Percentiles rank a stretch among this genome's conserved stretches.
These are phyloP conservation scores for Xylona heveae DNA, from an alignment of 495 filamentous ascomycete genomes.

Conservation along the genomic window DNA sequence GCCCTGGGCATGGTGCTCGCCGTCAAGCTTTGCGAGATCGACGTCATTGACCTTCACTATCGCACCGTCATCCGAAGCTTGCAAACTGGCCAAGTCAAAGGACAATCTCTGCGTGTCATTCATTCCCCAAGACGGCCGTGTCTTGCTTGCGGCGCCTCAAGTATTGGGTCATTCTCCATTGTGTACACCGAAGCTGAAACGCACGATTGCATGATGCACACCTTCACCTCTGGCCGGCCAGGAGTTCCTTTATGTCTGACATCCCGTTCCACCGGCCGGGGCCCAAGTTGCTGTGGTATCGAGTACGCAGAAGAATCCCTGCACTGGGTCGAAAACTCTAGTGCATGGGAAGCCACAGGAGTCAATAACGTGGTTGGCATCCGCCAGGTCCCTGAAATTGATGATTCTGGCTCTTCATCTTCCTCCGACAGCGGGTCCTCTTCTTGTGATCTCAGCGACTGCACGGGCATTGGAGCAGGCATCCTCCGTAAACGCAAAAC, in stretches of 20 bases:
- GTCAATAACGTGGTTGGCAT: constrained; percentile 18
- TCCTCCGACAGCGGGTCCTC: no score
- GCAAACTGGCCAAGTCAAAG: constrained; percentile 28
- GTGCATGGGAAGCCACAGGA: constrained; percentile 20
- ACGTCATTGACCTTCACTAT: constrained; percentile 28
- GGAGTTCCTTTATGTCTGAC: constrained; percentile 1
- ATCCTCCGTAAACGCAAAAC: no score
- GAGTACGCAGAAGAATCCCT: constrained; percentile 11
- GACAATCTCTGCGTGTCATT: constrained; percentile 10
- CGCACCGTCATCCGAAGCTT: constrained; percentile 32
- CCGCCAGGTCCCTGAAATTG: constrained; percentile 11
- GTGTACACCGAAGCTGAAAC: constrained; percentile 12
- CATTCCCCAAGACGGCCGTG: constrained; percentile 10
- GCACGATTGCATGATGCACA: constrained; percentile 12
- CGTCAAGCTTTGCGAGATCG: constrained; percentile 23
- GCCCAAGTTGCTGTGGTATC: constrained; percentile 12
- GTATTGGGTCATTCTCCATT: constrained; percentile 12
- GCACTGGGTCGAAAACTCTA: constrained; percentile 17
- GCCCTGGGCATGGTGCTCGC: constrained; percentile 26
- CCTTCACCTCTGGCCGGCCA: constrained; percentile 5
- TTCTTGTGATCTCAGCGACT: no score
- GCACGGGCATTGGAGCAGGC: no score
- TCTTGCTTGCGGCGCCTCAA: constrained; percentile 6
- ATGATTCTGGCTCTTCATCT: constrained; percentile 5
- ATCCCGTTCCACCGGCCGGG: neutral